phyloP scores from a whole-genome alignment of 2,329 filamentous ascomycete species.

The Rhexocercosporidium sp. region DNA sequence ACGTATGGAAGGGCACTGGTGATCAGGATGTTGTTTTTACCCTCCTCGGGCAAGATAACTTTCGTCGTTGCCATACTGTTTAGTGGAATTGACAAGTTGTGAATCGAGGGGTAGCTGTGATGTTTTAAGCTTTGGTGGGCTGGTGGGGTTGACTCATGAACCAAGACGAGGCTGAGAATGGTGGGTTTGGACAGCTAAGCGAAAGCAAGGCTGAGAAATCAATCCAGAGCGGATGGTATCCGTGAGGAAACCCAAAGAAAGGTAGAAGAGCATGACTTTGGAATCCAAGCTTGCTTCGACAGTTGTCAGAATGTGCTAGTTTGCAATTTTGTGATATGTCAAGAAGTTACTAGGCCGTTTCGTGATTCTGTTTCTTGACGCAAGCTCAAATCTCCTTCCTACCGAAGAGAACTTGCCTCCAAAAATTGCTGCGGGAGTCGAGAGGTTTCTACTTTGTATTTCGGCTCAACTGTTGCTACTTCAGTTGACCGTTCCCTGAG shows the following conservation, averaged over 20 bases:
- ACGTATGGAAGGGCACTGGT: conserved; percentile 92
- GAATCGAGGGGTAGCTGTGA: conserved; percentile 13
- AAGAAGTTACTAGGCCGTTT: too few relatives aligned
- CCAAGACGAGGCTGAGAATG: conserved; percentile 17
- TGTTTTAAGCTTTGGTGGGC: conserved; percentile 9
- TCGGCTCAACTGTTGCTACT: too few relatives aligned
- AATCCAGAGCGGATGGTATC: neutral
- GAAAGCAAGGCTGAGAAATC: conserved; percentile 5
- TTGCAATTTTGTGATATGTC: too few relatives aligned
- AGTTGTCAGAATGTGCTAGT: too few relatives aligned
- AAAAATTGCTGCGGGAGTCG: too few relatives aligned
- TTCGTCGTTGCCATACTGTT: conserved; percentile 36
- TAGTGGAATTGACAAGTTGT: conserved; percentile 18
- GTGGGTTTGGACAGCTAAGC: neutral
- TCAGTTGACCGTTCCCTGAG: too few relatives aligned
- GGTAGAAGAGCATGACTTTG: too few relatives aligned
- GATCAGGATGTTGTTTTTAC: conserved; percentile 86
- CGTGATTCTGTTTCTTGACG: too few relatives aligned
- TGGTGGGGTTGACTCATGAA: conserved; percentile 26
- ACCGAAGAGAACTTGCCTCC: too few relatives aligned
- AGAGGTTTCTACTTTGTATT: too few relatives aligned
- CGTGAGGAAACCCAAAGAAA: neutral
- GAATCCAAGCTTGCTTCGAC: too few relatives aligned
- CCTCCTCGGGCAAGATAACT: conserved; percentile 67
- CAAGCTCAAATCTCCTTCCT: too few relatives aligned